Base-by-base conservation (phyloP, 805 yeast genomes). In the Ogataea degrootiae region DNA sequence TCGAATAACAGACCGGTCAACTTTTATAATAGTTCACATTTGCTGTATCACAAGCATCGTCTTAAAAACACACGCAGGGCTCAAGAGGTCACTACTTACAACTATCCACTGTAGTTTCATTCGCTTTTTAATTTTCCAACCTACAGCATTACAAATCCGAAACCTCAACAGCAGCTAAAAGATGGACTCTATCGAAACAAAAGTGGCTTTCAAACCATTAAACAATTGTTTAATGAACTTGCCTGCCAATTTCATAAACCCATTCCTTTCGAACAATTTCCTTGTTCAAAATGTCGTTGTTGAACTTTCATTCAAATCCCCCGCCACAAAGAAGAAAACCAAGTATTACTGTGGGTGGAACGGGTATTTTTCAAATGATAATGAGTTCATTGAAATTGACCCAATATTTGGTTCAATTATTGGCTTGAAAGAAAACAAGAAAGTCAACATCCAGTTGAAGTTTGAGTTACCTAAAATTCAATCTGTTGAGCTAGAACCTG, bases 401-500 rank as follows among this genome's bases (percentile, higher is more conserved):
- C 82, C 91, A 0, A 60, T 73, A 0, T 82, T 83, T 60, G 92
- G 90, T 0, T 69, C 65, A 36, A 56, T 75, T 0, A 58, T 83
- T 31, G 72, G 71, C 0, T 57, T 87, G 5, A 45, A 56, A 3
- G 83, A 80, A 35, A 65, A 66, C 23, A 62, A 72, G 8, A 61
- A 52, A 19, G 60, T 79, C 2, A 62, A 68, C 2, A 50, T 85
- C 37, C 71, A 67, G 35, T 60, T 84, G 44, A 74, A 76, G 46
- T 69, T 79, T 14, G 70, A 77, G 36, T 62, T 72, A 1, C 78
- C 75, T n/a, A 73, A 66, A 37, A 80, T 89, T 1, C 69, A 73
- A 6, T 78, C 81, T 4, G 82, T 91, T 3, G 82, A 79, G 57
- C 73, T 92, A 39, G 96, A 87, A 58, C 98, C 98, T 0, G 66